Evolutionary conservation across 805 yeast genomes (phyloP), one percentile per base, ranked within the genome.

Genomic region (Pichia insulana): DNA sequence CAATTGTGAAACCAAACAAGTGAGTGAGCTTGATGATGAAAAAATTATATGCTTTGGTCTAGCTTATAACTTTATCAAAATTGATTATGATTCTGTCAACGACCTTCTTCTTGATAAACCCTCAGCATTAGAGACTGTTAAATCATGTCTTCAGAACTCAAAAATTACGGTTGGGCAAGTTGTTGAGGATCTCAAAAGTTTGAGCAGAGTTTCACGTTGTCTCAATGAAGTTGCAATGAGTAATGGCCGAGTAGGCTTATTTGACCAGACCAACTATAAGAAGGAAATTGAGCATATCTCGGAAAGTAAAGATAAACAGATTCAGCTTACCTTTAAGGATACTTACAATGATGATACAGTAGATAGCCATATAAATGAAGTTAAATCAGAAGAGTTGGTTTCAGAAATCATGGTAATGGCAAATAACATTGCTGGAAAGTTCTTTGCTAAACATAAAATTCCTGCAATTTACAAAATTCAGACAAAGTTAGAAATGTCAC

Each of bases 341-440:
- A 26, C 25, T 15, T 34, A 40, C 16, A 47, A 45, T 39, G 48
- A 50, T 40, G 50, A 46, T 30, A 22, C 44, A 2, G 45, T 40
- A 2, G 36, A 40, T 18, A 34, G 41, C 6, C 42, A 37, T 13
- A 32, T 38, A 30, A 16, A 39, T 43, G 50, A 45, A n/a, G 43
- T 77, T 0, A 62, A 67, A 30, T 78, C 95, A 0, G 77, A 75
- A 32, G 53, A 67, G 2, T 65, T 90, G 20, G 97, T 90, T 2
- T 72, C 90, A 1, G 95, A 90, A 56, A 58, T 83, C 38, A 90
- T 90, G 98, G 72, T 89, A 19, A 62, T 75, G 36, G 87, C 92
- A 1, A 88, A 87, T 56, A 63, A 70, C n/a, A 61, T 80, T 3
- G 68, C 78, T 2, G 83, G 83, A 1, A 45, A 58, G 2, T 71